Conservation (phyloP, 306 rosid species). For the Cicer pinnatifidum region DNA sequence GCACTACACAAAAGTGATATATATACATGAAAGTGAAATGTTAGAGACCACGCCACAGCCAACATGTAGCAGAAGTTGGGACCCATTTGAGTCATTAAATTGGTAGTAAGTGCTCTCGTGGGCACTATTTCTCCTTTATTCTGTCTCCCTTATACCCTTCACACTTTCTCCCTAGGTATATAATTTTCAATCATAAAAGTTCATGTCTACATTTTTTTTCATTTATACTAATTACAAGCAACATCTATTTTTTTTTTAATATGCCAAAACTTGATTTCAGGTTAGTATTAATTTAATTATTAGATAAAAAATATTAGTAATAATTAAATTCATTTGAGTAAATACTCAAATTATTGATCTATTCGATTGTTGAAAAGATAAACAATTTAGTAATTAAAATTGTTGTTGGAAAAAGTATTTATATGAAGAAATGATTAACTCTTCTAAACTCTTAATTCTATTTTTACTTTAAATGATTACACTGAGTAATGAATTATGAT, state of each 20-base stretch:
- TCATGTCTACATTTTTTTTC: background rate
- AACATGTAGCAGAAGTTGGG: constrained; percentile 37
- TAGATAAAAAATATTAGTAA: no score
- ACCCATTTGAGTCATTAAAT: constrained; percentile 31
- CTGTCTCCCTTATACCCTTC: constrained; percentile 61
- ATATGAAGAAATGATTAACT: no score
- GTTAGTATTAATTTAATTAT: background rate
- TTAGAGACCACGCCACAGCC: constrained; percentile 42
- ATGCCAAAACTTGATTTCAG: background rate
- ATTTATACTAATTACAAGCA: background rate
- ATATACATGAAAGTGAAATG: constrained; percentile 38
- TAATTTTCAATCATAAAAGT: constrained; percentile 4
- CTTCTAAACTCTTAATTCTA: no score
- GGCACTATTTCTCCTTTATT: constrained; percentile 49
- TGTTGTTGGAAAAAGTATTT: no score
- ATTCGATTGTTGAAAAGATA: no score
- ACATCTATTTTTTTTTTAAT: background rate
- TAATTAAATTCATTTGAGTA: no score
- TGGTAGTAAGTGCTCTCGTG: constrained; percentile 44
- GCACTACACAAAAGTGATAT: constrained; percentile 6
- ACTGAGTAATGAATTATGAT: no score
- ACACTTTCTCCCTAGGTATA: constrained; percentile 25
- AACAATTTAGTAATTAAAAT: no score
- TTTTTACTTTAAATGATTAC: no score
- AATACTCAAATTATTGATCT: no score